Conservation (phyloP, 345 rosid species). For the Eutrema japonicum region DNA sequence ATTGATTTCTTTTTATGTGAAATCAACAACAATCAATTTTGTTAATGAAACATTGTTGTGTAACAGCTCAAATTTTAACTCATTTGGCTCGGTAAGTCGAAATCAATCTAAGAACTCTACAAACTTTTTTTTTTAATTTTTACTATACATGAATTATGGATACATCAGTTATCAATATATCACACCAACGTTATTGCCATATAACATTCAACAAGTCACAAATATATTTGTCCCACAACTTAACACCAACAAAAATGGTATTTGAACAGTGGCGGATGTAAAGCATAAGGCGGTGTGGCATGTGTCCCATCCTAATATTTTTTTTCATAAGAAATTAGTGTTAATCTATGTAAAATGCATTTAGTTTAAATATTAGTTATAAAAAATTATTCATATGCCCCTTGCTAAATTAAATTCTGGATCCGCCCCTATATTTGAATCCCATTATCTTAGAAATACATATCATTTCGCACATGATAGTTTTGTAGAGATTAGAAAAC, state of each 20-base stretch:
- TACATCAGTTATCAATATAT: neutral
- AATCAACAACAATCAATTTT: neutral
- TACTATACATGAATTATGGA: neutral
- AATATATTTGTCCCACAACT: neutral
- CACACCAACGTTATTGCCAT: neutral
- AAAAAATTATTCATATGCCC: no score
- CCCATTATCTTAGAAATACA: no score
- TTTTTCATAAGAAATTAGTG: no score
- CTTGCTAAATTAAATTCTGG: no score
- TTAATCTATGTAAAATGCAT: no score
- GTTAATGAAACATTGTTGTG: neutral
- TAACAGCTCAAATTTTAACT: neutral
- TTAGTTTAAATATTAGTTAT: no score
- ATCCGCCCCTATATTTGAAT: no score
- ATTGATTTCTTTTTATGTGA: neutral
- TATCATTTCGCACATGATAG: no score
- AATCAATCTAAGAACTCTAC: neutral
- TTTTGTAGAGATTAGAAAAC: no score
- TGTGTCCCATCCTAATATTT: no score
- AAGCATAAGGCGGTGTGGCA: no score
- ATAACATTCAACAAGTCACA: neutral
- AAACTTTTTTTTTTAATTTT: neutral
- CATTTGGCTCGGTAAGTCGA: neutral
- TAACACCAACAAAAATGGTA: neutral
- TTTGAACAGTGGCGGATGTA: no score